phyloP scores from a whole-genome alignment of 73 alveolate species.

The Paramecium biaurelia region DNA sequence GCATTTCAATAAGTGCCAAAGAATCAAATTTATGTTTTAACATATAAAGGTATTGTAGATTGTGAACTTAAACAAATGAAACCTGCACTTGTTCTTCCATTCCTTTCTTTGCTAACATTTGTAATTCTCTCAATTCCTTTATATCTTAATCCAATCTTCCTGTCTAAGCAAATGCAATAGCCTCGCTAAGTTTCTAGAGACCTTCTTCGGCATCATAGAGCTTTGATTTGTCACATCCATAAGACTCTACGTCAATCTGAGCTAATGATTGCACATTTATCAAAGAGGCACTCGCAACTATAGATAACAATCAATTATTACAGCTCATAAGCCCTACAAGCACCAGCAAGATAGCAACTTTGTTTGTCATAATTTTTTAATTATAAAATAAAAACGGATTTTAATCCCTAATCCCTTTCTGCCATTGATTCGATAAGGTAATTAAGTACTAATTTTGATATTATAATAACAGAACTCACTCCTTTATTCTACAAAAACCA shows the following conservation, averaged over 20 bases:
- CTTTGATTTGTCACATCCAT: constrained; percentile 39
- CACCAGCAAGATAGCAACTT: constrained; percentile 13
- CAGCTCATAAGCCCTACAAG: background rate
- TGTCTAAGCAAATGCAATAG: background rate
- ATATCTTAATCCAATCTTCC: constrained; percentile 18
- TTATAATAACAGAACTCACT: background rate
- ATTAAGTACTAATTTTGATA: background rate
- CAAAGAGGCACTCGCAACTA: constrained; percentile 16
- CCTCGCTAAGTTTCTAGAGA: constrained; percentile 10
- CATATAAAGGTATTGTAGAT: constrained; percentile 41
- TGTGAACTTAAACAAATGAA: constrained; percentile 26
- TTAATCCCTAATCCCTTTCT: background rate
- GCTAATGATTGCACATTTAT: constrained; percentile 8
- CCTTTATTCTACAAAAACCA: background rate
- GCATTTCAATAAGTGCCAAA: constrained; percentile 13
- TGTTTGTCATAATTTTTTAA: background rate
- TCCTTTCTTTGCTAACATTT: constrained; percentile 37
- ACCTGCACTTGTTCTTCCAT: constrained; percentile 19
- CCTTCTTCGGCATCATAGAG: constrained; percentile 57
- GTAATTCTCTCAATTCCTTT: constrained; percentile 1
- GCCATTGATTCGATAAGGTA: background rate
- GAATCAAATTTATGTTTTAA: constrained; percentile 36
- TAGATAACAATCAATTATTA: background rate
- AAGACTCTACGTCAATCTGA: constrained; percentile 2
- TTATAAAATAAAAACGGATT: constrained; percentile 25